Base-by-base conservation (phyloP, 1,284 basidiomycete genomes). In the Cutaneotrichosporon spelunceum region DNA sequence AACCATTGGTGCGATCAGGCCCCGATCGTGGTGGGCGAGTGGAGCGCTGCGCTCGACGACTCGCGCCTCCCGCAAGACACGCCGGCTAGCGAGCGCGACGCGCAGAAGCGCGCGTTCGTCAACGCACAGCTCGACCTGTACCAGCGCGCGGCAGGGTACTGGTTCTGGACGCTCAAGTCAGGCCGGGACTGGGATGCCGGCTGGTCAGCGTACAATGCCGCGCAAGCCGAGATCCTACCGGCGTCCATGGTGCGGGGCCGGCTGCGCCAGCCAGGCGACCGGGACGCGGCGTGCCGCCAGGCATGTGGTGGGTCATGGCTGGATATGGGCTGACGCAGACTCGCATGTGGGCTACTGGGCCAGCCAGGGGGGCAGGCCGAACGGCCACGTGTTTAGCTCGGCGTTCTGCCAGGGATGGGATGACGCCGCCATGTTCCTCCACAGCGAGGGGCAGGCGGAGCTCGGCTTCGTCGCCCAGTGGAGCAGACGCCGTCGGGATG, bases 81-180 rank as follows among this genome's bases (percentile, higher is more conserved):
- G 27, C 69, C 84, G 69, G 81, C 78, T 19, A 77, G 84, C 70
- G 73, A 79, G 66, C 78, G 80, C 68, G 81, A 84, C 76, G 71
- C 82, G 71, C 76, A 81, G 72, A 77, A 82, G 65, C 77, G 81
- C 57, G 81, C 80, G 19, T 91, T 85, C 67, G 81, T 88, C 4
- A 75, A 81, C 19, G 86, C 89, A 11, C 86, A 94, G 76, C 78
- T 92, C 58, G 83, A 82, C 23, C 68, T 89, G 36, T 93, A 84
- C 66, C 88, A 92, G 66, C 75, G 80, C 36, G 88, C 88, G 61
- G 86, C 84, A 0, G 91, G 91, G 3, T 90, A 85, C 84, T 93
- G 87, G 79, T 93, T 89, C 77, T 95, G 91, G 92, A 92, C 90
- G 45, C 88, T 86, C 74, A 91, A 88, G 81, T 91, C 92, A 75